Percentiles rank a stretch among this genome's conserved stretches.
Conservation (phyloP, 345 rosid genomes). For the Triadica sebifera region DNA sequence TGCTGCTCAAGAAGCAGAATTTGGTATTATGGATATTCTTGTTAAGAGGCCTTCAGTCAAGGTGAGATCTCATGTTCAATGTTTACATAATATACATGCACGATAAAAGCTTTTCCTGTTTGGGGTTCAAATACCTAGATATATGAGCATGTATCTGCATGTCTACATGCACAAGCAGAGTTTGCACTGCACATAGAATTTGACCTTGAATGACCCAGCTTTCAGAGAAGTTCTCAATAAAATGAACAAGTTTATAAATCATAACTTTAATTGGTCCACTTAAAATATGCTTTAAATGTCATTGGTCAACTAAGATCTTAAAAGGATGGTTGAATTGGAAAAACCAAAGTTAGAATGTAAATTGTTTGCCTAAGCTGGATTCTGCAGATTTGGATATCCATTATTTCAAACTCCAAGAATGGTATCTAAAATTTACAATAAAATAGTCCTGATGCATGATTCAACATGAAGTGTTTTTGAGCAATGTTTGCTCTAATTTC, state of each 20-base stretch:
- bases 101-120: neutral
- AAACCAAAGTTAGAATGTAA: neutral
- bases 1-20: conserved; percentile 76
- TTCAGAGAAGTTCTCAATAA: neutral
- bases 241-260: neutral
- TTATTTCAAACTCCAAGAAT: neutral
- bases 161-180: neutral
- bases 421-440: neutral
- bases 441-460: neutral
- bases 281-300: neutral
- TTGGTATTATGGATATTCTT: conserved; percentile 64
- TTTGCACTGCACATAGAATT: neutral
- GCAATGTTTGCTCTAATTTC: neutral
- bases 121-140: neutral
- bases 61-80: conserved; percentile 35
- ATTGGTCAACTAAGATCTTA: neutral
- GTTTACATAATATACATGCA: neutral
- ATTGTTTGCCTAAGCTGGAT: neutral
- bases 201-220: neutral
- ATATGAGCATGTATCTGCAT: neutral
- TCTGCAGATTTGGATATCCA: neutral
- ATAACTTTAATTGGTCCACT: neutral
- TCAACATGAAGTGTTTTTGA: neutral
- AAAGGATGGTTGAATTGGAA: neutral
- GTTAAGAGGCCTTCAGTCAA: conserved; percentile 61